Evolutionary conservation across 129 eudicot species (phyloP).

Genomic region (Daucus carota): DNA sequence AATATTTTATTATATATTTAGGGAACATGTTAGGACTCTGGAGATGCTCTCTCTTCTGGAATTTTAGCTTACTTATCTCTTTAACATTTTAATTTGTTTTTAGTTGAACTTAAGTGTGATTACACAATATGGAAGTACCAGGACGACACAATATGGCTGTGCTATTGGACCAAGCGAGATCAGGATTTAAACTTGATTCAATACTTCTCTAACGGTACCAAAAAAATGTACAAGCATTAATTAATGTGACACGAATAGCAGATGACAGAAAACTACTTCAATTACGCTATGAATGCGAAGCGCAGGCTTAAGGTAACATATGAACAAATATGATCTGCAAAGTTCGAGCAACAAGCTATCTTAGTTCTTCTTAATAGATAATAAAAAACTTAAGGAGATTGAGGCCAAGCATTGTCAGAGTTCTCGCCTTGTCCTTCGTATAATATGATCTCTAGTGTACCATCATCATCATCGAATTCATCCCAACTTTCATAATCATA

Average conservation of each 20-base stretch:
- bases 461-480: constrained; percentile 43
- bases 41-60: too few species aligned
- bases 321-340: background rate
- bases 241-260: background rate
- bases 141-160: background rate
- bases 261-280: background rate
- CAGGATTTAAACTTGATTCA: background rate
- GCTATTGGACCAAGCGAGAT: background rate
- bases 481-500: constrained; percentile 35
- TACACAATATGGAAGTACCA: background rate
- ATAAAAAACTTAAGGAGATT: constrained; percentile 24
- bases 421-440: constrained; percentile 25
- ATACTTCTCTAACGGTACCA: background rate
- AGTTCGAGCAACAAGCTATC: constrained; percentile 19
- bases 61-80: too few species aligned
- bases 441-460: constrained; percentile 20
- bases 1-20: too few species aligned
- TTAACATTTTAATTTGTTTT: too few species aligned
- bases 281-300: constrained; percentile 1
- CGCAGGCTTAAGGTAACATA: background rate
- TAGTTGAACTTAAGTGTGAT: background rate
- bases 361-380: background rate
- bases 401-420: constrained; percentile 30
- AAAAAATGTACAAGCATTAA: background rate
- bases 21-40: too few species aligned